Evolutionary conservation across 164 flowering plant genomes (phyloP).

Genomic region (Santalum album): DNA sequence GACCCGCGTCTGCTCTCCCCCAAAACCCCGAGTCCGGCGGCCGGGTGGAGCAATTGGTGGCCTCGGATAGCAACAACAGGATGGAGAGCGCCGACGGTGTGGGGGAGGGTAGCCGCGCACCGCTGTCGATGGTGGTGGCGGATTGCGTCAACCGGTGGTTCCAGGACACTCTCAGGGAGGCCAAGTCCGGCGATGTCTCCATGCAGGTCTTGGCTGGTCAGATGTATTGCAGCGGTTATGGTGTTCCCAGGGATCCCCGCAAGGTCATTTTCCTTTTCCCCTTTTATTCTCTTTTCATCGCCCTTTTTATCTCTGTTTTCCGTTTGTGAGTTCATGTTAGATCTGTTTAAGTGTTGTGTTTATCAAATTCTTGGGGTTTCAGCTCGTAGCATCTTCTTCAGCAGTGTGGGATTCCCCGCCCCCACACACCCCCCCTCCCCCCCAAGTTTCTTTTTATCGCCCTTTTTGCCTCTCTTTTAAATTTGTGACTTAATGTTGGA

Average conservation of each 20-base stretch:
- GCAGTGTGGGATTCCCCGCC: no score
- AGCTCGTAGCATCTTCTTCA: no score
- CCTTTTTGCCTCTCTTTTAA: no score
- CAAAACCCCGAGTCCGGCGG: background rate
- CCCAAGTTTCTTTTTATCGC: no score
- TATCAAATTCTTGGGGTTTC: no score
- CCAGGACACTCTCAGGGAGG: slow-evolving; percentile 75
- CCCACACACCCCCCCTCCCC: no score
- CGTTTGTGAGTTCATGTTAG: no score
- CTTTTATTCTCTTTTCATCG: background rate
- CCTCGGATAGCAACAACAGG: background rate
- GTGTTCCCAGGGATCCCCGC: slow-evolving; percentile 50
- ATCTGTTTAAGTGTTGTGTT: no score
- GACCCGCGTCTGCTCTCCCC: background rate
- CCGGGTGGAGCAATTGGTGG: background rate
- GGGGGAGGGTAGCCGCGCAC: slow-evolving; percentile 14
- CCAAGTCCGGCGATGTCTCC: slow-evolving; percentile 61
- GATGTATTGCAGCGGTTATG: slow-evolving; percentile 90
- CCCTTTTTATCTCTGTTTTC: background rate
- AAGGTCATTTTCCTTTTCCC: slow-evolving; percentile 39
- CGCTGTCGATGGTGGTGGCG: slow-evolving; percentile 60
- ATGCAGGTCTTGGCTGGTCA: slow-evolving; percentile 93
- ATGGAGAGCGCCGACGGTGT: background rate
- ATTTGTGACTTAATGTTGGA: no score
- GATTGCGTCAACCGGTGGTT: slow-evolving; percentile 83